Conservation (phyloP, 345 rosid genomes). For the Mercurialis annua region DNA sequence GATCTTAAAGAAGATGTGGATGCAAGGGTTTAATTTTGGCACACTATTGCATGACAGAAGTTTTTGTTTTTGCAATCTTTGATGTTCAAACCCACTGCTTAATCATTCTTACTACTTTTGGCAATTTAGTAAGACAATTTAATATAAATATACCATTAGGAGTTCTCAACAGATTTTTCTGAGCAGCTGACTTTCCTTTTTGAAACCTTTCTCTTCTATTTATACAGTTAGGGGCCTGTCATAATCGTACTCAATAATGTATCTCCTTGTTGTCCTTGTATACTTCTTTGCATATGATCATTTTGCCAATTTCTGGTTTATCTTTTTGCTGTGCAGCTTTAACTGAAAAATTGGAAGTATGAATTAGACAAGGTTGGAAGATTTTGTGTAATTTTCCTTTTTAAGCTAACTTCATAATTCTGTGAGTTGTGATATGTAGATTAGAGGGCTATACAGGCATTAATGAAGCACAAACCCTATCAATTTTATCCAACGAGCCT, state of each 20-base stretch:
- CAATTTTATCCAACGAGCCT: neutral
- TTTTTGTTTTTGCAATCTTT: neutral
- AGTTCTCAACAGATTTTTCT: neutral
- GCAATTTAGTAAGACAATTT: neutral
- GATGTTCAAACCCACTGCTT: neutral
- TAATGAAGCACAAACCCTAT: neutral
- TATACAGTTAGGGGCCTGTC: neutral
- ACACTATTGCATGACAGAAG: neutral
- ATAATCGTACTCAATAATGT: neutral
- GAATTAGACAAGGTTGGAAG: neutral
- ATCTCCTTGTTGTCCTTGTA: neutral
- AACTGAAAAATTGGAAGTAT: neutral
- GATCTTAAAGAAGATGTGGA: neutral
- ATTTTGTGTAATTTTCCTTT: neutral
- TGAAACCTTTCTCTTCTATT: neutral
- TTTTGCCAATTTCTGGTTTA: neutral
- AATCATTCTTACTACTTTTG: neutral
- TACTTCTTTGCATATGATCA: neutral
- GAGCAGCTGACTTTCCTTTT: neutral
- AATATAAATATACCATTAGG: neutral
- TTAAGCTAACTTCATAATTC: neutral
- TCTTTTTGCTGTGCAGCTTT: neutral
- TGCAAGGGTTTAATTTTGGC: too few relatives aligned
- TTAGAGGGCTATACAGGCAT: neutral
- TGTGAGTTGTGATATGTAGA: neutral